Base-by-base conservation (phyloP, 805 yeast genomes). In the Starmera quercuum region DNA sequence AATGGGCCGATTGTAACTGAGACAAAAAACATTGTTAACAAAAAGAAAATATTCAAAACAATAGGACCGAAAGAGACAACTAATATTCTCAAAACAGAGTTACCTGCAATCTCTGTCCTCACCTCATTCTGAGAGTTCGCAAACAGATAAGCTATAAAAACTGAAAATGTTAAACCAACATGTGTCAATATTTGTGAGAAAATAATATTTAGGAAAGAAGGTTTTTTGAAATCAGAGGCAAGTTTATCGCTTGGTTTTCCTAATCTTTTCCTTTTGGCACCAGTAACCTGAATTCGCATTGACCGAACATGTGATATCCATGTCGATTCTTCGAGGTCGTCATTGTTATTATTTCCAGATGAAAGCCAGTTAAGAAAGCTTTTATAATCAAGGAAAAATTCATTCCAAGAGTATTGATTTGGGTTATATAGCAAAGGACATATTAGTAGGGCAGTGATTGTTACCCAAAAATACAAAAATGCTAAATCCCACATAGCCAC, bases 401-500 rank as follows among this genome's bases (percentile, higher is more conserved):
- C 83, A 22, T 58, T 65, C 71, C 78, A 75, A 4, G 73, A 65
- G 44, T 73, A 78, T 44, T 78, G 84, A 45, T 75, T 75, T 1
- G 85, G 85, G 50, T 78, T 78, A 56, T 66, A 78, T 23, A 77
- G 43, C 45, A 73, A 75, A 11, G 85, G 85, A 16, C 80, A 69
- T 19, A 75, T 48, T 37, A 75, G 55, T 34, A 78, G 59, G 0
- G 80, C 76, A 17, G 63, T 35, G 12, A 74, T 56, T 0, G 81
- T 75, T n/a, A 71, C 53, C 83, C 84, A 78, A 50, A 78, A 75
- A 54, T 75, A 78, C 11, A 75, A 37, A 24, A 76, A 56, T 3
- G 76, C 67, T 9, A 58, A 41, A 25, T 65, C 71, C 87, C 88
- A 83, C 69, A 78, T 72, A 0, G 75, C 60, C 11, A 75, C 46